Conservation (phyloP, 2,329 filamentous ascomycete genomes). For the Pleomassaria siparia region DNA sequence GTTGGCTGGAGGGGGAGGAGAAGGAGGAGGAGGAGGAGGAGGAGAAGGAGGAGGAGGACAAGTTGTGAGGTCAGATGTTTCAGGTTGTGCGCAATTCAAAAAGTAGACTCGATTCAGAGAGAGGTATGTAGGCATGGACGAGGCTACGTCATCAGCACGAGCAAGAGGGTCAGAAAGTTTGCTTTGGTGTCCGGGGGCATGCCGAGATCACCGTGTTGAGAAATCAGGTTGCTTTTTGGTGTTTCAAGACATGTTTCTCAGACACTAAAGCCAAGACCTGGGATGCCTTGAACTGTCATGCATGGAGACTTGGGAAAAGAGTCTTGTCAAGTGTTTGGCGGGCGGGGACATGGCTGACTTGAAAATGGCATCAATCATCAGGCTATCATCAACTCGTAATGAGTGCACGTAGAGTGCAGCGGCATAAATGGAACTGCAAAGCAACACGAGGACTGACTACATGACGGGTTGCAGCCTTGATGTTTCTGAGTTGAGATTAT, state of each 20-base stretch:
- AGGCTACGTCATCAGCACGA: background rate
- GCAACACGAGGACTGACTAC: constrained; percentile 6
- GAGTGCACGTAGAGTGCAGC: too few relatives aligned
- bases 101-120: too few relatives aligned
- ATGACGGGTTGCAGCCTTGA: background rate
- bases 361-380: too few relatives aligned
- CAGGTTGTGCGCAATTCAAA: too few relatives aligned
- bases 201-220: background rate
- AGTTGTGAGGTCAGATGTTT: too few relatives aligned
- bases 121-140: background rate
- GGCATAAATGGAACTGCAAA: too few relatives aligned
- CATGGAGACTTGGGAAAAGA: too few relatives aligned
- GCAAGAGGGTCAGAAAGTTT: background rate
- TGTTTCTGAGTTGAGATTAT: too few relatives aligned
- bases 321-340: background rate
- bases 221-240: background rate
- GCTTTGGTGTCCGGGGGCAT: background rate
- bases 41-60: too few relatives aligned
- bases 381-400: too few relatives aligned
- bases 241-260: background rate
- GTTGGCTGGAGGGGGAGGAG: background rate
- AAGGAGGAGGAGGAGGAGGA: too few relatives aligned
- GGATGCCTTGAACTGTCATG: background rate
- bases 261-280: background rate
- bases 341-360: background rate